Evolutionary conservation across 2,329 filamentous ascomycete genomes (phyloP), one percentile per base, ranked within the genome.

Genomic region (Ophiocordyceps camponoti-leonardi): DNA sequence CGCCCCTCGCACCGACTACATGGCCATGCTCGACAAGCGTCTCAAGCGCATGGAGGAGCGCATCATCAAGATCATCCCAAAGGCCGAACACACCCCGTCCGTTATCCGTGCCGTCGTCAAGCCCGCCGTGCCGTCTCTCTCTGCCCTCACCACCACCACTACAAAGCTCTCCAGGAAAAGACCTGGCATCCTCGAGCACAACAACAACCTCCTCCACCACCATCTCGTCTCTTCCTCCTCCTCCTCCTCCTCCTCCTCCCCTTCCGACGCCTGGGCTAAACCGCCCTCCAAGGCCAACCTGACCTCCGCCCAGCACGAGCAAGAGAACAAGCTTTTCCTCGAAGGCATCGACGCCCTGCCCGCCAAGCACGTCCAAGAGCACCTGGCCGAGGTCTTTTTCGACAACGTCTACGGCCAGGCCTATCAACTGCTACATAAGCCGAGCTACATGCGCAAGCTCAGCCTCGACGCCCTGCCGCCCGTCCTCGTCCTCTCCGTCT

Each of bases 11-110:
- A 96, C 92, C 18, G 92, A 96, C 63, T 96, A 96, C 63, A 96
- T 96, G 92, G 87, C 88, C 40, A 96, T 96, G 87, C 67, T 96
- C 54, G 92, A 96, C 65, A 95, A 94, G 65, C 77, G 92, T 45
- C 63, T 96, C 52, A 95, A 94, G 68, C 75, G 90, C 47, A 96
- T 96, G 92, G 92, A 98, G 63, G 90, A 96, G 56, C 81, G 90
- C 47, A 92, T 96, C 50, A 93, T 96, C 65, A 94, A 94, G 61
- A 82, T 90, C 48, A 83, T 96, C 26, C 90, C 92, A 0, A 94
- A 90, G 58, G 76, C 86, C 40, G 87, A 93, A 51, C 74, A 85
- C 23, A 59, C 81, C 48, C 67, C 73, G 10, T 69, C 73, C 8
- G 81, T 94, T 35, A 81, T 81, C 6, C 74, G 92, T 47, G 88